Evolutionary conservation across 257 asterid species (phyloP), one percentile per base, ranked within the genome.

Genomic region (Hygrophila difformis): DNA sequence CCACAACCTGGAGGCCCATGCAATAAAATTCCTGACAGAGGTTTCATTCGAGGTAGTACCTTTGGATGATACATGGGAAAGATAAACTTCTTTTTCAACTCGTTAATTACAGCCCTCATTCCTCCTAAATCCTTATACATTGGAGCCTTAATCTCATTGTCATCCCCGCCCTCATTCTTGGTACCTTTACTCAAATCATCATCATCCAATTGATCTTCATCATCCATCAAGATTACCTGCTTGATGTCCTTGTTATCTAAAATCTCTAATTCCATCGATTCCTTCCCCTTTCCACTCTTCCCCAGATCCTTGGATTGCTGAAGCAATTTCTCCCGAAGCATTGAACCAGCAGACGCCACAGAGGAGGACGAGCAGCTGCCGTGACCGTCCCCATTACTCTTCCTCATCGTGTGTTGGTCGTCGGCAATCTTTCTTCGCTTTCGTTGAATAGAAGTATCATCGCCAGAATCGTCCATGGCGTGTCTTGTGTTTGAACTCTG

Each of bases 1-100:
- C 98, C 98, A 70, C 98, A 89, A 0, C 98, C 98, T 12, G 96
- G 98, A 10, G 96, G 98, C 4, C 98, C 98, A 9, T 85, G 84
- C 18, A 89, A 65, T 64, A 89, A 61, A 48, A 89, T 74, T 46
- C 98, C 98, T 11, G 84, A 43, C 57, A 75, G 60, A 9, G 98
- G 94, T 57, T 66, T 75, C 44, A 79, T 85, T 23, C 58, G 48
- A 39, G 51, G 67, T 0, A 76, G 79, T 44, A 79, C 26, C 64
- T 75, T 75, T 0, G 93, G 92, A 61, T 75, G 76, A 51, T 39
- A 76, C 57, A 82, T 55, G 0, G 96, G 98, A 46, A 85, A 66
- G 42, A 89, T 65, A 8, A 89, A 83, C 62, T 86, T 80, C 79
- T 68, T 77, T 58, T 56, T 77, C 77, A 89, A 56, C 51, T 77